Conservation (phyloP, 2,329 filamentous ascomycete species). For the Aureobasidium sp. region DNA sequence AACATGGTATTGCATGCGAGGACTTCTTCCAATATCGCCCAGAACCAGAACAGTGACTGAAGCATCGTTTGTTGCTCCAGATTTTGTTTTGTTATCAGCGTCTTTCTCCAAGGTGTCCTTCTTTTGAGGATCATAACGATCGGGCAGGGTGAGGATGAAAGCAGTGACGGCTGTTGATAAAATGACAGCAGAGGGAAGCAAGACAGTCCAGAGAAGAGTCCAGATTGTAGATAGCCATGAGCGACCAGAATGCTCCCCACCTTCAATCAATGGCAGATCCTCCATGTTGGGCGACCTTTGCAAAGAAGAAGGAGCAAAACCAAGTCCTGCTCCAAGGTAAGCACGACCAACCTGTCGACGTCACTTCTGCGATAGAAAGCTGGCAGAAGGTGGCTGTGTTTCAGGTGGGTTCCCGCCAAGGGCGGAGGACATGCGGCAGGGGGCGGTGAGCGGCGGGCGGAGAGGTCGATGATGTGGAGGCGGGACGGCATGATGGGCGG, state of each 20-base stretch:
- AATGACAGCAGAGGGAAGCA: slow-evolving; percentile 30
- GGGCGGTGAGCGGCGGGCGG: background rate
- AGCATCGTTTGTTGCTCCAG: slow-evolving; percentile 33
- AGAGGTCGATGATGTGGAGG: background rate
- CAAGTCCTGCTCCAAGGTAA: too few species aligned
- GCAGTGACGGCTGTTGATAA: slow-evolving; percentile 42
- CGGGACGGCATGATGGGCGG: background rate
- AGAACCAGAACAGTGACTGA: slow-evolving; percentile 80
- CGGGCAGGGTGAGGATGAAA: slow-evolving; percentile 47
- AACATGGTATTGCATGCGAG: slow-evolving; percentile 98
- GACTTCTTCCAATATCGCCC: slow-evolving; percentile 90
- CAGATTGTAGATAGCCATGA: slow-evolving; percentile 6
- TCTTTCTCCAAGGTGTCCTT: slow-evolving; percentile 23
- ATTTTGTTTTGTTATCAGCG: slow-evolving; percentile 22
- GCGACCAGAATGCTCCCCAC: background rate
- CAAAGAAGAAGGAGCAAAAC: background rate
- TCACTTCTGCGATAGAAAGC: background rate
- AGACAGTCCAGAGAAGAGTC: slow-evolving; percentile 27
- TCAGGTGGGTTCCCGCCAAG: background rate
- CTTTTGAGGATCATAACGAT: slow-evolving; percentile 41
- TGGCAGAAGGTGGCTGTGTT: slow-evolving; percentile 7
- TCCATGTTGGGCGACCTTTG: background rate
- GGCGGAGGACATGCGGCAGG: background rate
- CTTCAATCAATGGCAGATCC: background rate
- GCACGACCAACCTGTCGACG: background rate